Evolutionary conservation across 2,329 filamentous ascomycete genomes (phyloP), one percentile per base, ranked within the genome.

Genomic region (Colletotrichum tropicicola): DNA sequence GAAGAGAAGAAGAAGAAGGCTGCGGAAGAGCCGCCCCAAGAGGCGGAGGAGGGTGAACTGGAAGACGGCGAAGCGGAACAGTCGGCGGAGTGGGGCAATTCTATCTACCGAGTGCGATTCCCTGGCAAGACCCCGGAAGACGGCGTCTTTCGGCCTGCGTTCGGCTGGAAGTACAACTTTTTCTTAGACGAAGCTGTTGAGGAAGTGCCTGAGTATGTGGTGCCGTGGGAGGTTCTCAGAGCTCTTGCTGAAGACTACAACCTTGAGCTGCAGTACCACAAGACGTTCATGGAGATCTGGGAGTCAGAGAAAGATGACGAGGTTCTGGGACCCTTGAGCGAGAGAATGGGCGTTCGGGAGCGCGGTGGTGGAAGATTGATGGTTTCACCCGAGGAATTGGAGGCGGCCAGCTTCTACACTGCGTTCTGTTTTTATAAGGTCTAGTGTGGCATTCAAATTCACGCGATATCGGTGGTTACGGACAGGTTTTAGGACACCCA

Each of bases 371-470:
- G 87, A 6, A 88, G 72, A 15, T 79, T 98, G 69, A 77, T 92
- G 48, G 92, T 98, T 53, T 91, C 88, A 2, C 85, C 91, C 12
- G 92, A 97, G 75, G 96, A 99, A 82, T 91, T 97, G 86, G 94
- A 98, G 77, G 96, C 96, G 45, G 93, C 91, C 10, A 89, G 87
- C 71, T 97, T 98, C 74, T 98, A 98, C 74, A 88, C 97, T 72
- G 94, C 92, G 2, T 98, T 98, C 74, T 97, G 94, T 80, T 98
- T 98, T 78, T 97, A 98, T 80, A 97, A 98, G 83, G 93, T 97
- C 47, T 96, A 83, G 23, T 28, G 28, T 4, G 28, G 28, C 28
- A 30, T n/a, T n/a, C n/a, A n/a, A n/a, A n/a, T n/a, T n/a, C 28
- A 30, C 2, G 28, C 7, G 4, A 7, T 30, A 7, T 30, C 12